These are phyloP conservation scores for Dictyostelium capitatum DNA, from an alignment of 78 protist genomes.

Conservation along the genomic window DNA sequence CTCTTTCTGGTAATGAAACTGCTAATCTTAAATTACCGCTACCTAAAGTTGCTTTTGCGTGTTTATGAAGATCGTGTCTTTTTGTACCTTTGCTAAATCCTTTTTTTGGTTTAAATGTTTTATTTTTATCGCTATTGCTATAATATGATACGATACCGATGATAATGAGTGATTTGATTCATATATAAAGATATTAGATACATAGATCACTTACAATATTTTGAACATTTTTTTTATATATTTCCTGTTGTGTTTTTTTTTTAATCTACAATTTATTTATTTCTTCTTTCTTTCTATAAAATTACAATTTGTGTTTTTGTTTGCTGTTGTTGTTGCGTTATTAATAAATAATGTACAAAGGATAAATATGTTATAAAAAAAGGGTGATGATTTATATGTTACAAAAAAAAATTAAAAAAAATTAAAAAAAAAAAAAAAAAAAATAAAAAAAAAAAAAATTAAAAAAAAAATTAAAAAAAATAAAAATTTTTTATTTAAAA, in stretches of 20 bases:
- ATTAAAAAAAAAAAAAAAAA: too few species aligned
- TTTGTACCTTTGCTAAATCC: conserved; percentile 69
- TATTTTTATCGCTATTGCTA: conserved; percentile 77
- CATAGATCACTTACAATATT: not conserved
- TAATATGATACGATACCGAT: not conserved
- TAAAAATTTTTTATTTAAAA: too few species aligned
- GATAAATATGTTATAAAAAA: too few species aligned
- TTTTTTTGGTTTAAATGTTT: conserved; percentile 83
- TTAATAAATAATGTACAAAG: too few species aligned
- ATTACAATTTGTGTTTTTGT: too few species aligned
- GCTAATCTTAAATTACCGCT: conserved; percentile 85
- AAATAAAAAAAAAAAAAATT: too few species aligned
- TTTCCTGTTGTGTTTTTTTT: not conserved
- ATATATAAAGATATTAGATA: too few species aligned
- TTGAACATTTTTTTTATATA: not conserved
- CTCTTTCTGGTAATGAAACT: conserved; percentile 87
- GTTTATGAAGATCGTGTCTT: conserved; percentile 76
- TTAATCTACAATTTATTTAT: not conserved
- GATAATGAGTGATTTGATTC: not conserved
- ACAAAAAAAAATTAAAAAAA: too few species aligned
- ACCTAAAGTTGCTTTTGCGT: conserved; percentile 82
- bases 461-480: too few species aligned
- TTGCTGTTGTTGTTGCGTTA: too few species aligned
- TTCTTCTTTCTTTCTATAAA: too few species aligned
- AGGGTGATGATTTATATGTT: too few species aligned